These are phyloP conservation scores for Tricholoma sp. DNA, from an alignment of 768 basidiomycete genomes.

Conservation along the genomic window DNA sequence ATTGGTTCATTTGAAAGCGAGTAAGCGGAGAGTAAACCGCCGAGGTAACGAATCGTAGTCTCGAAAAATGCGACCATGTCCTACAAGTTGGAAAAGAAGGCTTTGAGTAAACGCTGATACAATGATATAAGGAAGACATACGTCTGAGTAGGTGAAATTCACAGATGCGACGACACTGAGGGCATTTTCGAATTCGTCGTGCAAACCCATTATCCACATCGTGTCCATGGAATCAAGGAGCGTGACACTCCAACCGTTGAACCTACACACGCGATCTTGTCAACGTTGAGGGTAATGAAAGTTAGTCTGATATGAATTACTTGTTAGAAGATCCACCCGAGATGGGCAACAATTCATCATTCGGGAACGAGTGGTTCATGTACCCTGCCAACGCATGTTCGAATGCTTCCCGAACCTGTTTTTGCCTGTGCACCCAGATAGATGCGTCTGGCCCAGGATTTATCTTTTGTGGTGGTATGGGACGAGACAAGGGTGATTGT, in stretches of 20 bases:
- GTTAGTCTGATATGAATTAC: slow-evolving; percentile 31
- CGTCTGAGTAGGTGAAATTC: slow-evolving; percentile 26
- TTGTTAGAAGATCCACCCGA: slow-evolving; percentile 42
- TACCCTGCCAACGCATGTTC: too few species aligned
- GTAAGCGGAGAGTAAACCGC: slow-evolving; percentile 79
- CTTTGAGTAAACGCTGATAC: too few species aligned
- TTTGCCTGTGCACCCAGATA: too few species aligned
- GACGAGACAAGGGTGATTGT: too few species aligned
- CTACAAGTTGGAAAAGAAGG: too few species aligned
- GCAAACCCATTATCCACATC: slow-evolving; percentile 76
- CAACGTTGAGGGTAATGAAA: not conserved
- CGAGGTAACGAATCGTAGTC: slow-evolving; percentile 73
- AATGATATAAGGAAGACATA: not conserved
- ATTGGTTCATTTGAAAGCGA: too few species aligned
- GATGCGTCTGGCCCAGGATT: too few species aligned
- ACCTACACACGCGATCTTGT: too few species aligned
- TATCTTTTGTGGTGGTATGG: too few species aligned
- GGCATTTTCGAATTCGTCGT: slow-evolving; percentile 59
- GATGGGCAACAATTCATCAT: slow-evolving; percentile 48
- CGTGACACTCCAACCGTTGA: slow-evolving; percentile 52
- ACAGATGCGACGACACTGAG: slow-evolving; percentile 43
- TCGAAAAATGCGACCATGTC: slow-evolving; percentile 56
- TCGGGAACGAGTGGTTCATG: slow-evolving; percentile 39
- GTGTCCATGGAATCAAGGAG: slow-evolving; percentile 78
- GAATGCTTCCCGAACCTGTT: too few species aligned